phyloP scores from a whole-genome alignment of 257 asterid genomes.

The Avicennia marina region DNA sequence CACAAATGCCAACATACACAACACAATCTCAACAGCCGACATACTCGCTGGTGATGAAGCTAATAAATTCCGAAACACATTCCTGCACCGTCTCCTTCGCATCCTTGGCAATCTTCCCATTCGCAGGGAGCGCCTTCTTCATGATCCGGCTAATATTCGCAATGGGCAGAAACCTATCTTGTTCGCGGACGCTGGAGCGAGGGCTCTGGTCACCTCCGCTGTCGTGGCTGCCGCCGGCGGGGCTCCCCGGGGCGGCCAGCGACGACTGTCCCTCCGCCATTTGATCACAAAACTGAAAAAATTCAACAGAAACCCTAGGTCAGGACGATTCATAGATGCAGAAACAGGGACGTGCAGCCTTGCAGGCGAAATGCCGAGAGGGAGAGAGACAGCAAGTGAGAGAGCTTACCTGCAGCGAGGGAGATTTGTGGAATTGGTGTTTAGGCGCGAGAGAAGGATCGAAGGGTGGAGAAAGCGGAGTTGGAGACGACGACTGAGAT shows the following conservation, averaged over 20 bases:
- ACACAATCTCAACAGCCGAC: neutral
- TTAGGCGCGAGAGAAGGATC: slow-evolving; percentile 71
- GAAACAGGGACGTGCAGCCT: neutral
- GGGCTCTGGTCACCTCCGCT: slow-evolving; percentile 81
- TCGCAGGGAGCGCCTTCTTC: slow-evolving; percentile 77
- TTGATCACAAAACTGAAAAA: slow-evolving; percentile 1
- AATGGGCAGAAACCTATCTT: slow-evolving; percentile 72
- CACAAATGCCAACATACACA: too few species aligned
- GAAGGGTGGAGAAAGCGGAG: too few species aligned
- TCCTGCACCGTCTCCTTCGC: slow-evolving; percentile 90
- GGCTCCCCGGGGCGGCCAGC: slow-evolving; percentile 50
- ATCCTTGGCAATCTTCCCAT: slow-evolving; percentile 80
- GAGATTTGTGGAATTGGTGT: slow-evolving; percentile 19
- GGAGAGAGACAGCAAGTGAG: neutral
- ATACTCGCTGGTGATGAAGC: slow-evolving; percentile 88
- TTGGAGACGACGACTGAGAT: too few species aligned
- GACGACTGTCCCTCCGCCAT: slow-evolving; percentile 66
- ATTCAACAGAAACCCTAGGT: slow-evolving; percentile 17
- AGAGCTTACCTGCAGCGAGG: slow-evolving; percentile 17
- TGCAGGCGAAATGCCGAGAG: slow-evolving; percentile 1
- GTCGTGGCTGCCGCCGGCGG: slow-evolving; percentile 66
- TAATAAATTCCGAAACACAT: slow-evolving; percentile 79
- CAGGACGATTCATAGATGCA: slow-evolving; percentile 1
- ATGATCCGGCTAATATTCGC: slow-evolving; percentile 81
- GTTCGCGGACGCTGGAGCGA: slow-evolving; percentile 68